Conservation (phyloP, 768 basidiomycete genomes). For the Pleurotus tuber-regium region DNA sequence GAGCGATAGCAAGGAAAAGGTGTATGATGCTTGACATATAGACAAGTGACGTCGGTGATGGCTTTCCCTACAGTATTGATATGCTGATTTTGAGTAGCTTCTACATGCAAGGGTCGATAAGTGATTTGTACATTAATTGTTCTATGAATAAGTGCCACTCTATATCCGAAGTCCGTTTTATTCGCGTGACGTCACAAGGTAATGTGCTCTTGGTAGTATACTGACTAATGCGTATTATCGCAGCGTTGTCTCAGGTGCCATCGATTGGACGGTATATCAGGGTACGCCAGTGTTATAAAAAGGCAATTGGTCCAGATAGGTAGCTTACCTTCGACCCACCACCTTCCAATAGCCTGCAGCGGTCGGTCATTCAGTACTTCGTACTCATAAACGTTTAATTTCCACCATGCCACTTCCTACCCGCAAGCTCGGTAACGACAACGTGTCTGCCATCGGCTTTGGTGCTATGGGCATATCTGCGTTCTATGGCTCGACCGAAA, state of each 20-base stretch:
- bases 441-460: constrained; percentile 55
- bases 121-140: background rate
- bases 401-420: constrained; percentile 11
- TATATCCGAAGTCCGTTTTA: background rate
- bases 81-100: background rate
- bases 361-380: too few species aligned
- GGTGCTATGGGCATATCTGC: constrained; percentile 59
- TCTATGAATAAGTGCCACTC: too few species aligned
- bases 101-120: too few species aligned
- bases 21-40: background rate
- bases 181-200: background rate
- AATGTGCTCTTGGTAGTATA: too few species aligned
- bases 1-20: background rate
- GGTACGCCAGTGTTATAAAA: background rate
- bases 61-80: background rate
- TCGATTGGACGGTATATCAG: background rate
- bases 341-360: too few species aligned
- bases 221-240: background rate
- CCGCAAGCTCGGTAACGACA: constrained; percentile 40
- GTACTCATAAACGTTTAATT: background rate
- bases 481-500: constrained; percentile 39
- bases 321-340: too few species aligned
- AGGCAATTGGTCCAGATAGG: too few species aligned
- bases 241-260: background rate
- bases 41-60: too few species aligned